Evolutionary conservation across 805 yeast genomes (phyloP), one percentile per base, ranked within the genome.

Genomic region (Clavispora vitiphila): DNA sequence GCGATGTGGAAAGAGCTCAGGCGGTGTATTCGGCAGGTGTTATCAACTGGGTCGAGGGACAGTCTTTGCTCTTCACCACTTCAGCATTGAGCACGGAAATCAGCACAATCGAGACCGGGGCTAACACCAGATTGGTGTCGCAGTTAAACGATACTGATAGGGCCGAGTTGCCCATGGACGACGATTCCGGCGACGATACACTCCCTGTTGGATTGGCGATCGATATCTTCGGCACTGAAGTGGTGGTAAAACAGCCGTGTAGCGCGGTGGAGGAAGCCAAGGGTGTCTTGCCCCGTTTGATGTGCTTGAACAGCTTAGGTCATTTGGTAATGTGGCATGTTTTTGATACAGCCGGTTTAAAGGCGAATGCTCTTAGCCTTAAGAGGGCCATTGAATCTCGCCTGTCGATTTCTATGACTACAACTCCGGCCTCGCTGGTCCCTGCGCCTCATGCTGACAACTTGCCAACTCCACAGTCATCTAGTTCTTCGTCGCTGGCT

Each of bases 101-200:
- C 12, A 61, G 76, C 7, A 61, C 81, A 50, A 64, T 41, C 5
- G 48, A 43, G 19, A 35, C 54, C 10, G 52, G 49, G 5, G 35
- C 37, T 4, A 31, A 49, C 1, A 26, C 50, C 3, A 36, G 44
- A 12, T 34, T 54, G 2, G 53, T 82, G 1, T 64, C 64, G 23
- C 81, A 81, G 8, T 60, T 74, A 3, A 84, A 83, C 50, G 96
- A 89, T 54, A 68, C 81, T 4, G 79, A 78, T 51, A 71, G 85
- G 38, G 95, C 96, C 0, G 73, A 78, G 20, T 65, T 87, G 47
- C 96, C 96, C 1, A 66, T 86, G 50, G 78, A 77, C 54, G 81
- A 78, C 8, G 81, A 70, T 2, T 66, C 81, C 1, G 81, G 76
- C 35, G 81, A 75, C 38, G 95, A 87, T 52, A 75, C 84, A 11